Base-by-base conservation (phyloP, 148 eudicot genomes). In the Rhododendron mucronatum region DNA sequence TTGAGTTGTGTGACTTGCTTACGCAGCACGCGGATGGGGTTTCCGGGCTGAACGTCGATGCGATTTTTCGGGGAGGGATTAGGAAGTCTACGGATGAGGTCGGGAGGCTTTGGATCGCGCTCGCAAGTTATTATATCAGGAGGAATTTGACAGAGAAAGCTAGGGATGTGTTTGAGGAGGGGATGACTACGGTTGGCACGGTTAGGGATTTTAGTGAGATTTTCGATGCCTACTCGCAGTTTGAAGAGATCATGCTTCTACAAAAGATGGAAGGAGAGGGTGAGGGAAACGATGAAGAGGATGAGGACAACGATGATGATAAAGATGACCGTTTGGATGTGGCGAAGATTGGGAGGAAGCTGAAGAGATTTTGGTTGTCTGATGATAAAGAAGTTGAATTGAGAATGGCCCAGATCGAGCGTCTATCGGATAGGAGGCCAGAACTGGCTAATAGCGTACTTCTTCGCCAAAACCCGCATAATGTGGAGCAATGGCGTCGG, bases 401-500 rank as follows among this genome's bases (percentile, higher is more conserved):
- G 91, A 89, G 98, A 85, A 84, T 97, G 67, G 96, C 98, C 9
- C 89, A 96, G 85, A 88, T 95, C 88, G 98, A 94, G 86, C 80
- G 91, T 91, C 84, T 97, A 80, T 94, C 94, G 93, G 95, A 93
- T 86, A 91, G 98, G 89, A 90, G 99, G 87, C 98, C 98, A 0
- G 99, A 94, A 82, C 88, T 97, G 83, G 97, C 96, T 9, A 97
- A 97, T 51, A 97, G 99, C 87, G 99, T 97, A n/a, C 95, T 97
- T 45, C 92, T 97, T 57, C 89, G 99, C 44, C 98, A 97, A 82
- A 97, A 97, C 51, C 99, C 99, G 5, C 98, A 97, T 82, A 97
- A 97, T 90, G 99, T 97, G 55, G 99, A 97, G 91, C 98, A 97
- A 81, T 97, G 99, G 99, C 98, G 95, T 88, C 83, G 98, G 81